Evolutionary conservation across 768 basidiomycete species (phyloP), one percentile per base, ranked within the genome.

Genomic region (Lentinus tigrinus): DNA sequence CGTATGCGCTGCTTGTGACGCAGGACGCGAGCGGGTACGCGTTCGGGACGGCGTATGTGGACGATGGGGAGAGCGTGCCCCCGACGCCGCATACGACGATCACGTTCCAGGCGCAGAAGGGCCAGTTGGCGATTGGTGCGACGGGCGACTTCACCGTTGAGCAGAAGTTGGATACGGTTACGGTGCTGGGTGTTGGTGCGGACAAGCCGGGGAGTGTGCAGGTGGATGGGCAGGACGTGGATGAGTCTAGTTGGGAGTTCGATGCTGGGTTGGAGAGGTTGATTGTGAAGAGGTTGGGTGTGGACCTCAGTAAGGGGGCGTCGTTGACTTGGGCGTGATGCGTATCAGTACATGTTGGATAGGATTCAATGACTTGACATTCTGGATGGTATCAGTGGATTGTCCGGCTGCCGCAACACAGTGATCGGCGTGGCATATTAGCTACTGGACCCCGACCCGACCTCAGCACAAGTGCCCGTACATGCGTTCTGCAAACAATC

Each of bases 1-100:
- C 82, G 63, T 89, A 88, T 56, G 81, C 87, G 68, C 69, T 89
- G 52, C 73, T 88, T 39, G 81, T 88, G 27, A 87, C 87, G 0
- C 85, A 84, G 1, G 76, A 76, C 10, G 57, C 62, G 31, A 69
- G 76, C 16, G 85, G 84, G 14, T 69, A 61, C 0, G 87, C 88
- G 0, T 60, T 62, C 5, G 87, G 87, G 1, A 47, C 65, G 37
- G 72, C 88, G 37, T 87, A 89, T 66, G 62, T 85, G 28, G 88
- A 89, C 64, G 87, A 89, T 58, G 87, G 88, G 11, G 81, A 81
- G 46, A 83, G 81, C 6, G 63, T 76, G 52, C 60, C 60, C n/a
- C 75, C 64, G 26, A 52, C 49, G 37, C 53, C 60, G 36, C 63
- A 63, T 53, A 76, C 77, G 36, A 38, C 56, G 28, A 71, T 74